Evolutionary conservation across 2,329 filamentous ascomycete genomes (phyloP), one percentile per base, ranked within the genome.

Genomic region (Rosellinia necatrix): DNA sequence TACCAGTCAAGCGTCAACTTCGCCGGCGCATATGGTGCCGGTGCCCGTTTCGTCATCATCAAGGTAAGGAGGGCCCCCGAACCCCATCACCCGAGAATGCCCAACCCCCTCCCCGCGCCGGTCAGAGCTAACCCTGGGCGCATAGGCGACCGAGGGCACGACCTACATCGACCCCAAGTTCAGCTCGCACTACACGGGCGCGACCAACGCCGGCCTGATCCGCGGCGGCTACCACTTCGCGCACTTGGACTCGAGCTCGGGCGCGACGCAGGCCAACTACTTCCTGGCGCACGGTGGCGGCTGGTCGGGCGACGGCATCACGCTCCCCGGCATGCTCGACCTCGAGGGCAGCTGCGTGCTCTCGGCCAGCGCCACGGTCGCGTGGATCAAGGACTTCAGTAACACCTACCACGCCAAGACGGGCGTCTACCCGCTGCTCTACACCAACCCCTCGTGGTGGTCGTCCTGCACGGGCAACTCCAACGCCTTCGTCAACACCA

Each of bases 181-280:
- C 71, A 75, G 71, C 56, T 66, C 61, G 25, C 79, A 84, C 64
- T 82, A 82, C 67, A 70, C 58, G 2, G 74, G 74, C 22, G 80
- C 81, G 29, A 82, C 79, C 40, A 71, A 71, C 7, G 80, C 79
- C 3, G 76, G 76, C 21, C 70, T 85, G 56, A 78, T 84, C 66
- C 79, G 80, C 19, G 81, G 81, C 44, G 80, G 75, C 30, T 83
- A 84, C 64, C 81, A 84, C 73, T 83, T 82, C 60, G 81, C 81
- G 4, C 75, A 75, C 30, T 81, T 79, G 0, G 73, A 68, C 43
- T 64, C 66, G 13, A 75, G 74, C 60, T 72, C 75, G 4, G 80
- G 77, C 13, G 70, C 76, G 3, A 66, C 69, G 0, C 81, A 84
- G 64, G 81, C 81, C 6, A 70, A 74, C 9, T 83, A 72, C 70